Conservation (phyloP, 805 yeast species). For the Suhomyces xylopsoci region DNA sequence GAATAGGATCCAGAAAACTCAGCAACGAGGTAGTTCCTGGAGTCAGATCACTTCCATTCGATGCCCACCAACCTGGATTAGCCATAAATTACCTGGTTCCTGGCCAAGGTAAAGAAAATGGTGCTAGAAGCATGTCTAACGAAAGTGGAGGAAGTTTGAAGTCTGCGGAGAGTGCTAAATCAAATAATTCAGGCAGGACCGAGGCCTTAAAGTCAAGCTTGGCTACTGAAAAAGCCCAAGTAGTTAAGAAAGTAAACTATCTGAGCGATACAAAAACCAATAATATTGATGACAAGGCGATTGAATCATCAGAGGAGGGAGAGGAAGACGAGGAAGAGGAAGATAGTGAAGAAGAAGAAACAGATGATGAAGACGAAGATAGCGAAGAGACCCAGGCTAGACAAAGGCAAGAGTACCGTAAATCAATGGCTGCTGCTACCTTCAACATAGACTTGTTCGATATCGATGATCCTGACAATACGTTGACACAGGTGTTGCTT, state of each 20-base stretch:
- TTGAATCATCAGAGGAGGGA: conserved; percentile 1
- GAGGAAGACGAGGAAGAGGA: conserved; percentile 22
- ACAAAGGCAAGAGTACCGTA: conserved; percentile 44
- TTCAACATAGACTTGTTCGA: conserved; percentile 76
- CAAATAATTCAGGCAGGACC: not conserved
- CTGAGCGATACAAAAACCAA: conserved; percentile 5
- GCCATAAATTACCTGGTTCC: not conserved
- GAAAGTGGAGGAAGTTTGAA: not conserved
- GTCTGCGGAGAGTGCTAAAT: not conserved
- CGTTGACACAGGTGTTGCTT: conserved; percentile 75
- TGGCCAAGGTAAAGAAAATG: not conserved
- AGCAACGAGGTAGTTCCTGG: conserved; percentile 1
- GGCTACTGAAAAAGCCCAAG: conserved; percentile 6
- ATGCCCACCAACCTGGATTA: conserved; percentile 1
- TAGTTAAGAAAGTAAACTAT: conserved; percentile 7
- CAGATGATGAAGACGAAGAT: conserved; percentile 6
- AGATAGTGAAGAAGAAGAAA: conserved; percentile 18
- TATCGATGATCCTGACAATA: conserved; percentile 83
- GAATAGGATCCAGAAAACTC: not conserved
- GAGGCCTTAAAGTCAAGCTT: conserved; percentile 6
- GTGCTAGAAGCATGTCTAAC: not conserved
- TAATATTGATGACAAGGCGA: conserved; percentile 3
- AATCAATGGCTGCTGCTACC: conserved; percentile 50
- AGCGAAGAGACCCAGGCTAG: conserved; percentile 34
- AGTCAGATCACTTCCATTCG: conserved; percentile 2